Evolutionary conservation across 768 basidiomycete genomes (phyloP).

Genomic region (Lactarius indigo): DNA sequence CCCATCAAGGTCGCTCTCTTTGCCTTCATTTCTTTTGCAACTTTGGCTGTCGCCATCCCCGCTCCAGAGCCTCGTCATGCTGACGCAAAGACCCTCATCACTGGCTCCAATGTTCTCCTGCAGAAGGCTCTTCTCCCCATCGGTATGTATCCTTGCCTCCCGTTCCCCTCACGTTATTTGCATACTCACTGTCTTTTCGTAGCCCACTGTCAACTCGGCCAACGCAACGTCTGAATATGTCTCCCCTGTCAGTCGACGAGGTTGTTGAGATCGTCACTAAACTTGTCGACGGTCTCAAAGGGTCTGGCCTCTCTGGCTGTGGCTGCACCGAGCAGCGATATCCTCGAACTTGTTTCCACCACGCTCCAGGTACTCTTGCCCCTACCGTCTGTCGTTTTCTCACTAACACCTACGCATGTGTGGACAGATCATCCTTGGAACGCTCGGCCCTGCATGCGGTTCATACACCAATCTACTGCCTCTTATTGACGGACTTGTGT

Average conservation of each 20-base stretch:
- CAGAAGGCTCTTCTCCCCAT: neutral
- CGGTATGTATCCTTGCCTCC: neutral
- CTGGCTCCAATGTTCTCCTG: neutral
- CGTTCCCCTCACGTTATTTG: neutral
- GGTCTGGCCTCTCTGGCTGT: neutral
- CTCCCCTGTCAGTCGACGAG: neutral
- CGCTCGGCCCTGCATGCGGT: neutral
- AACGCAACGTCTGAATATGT: conserved; percentile 1
- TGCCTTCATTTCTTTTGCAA: conserved; percentile 2
- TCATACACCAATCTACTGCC: neutral
- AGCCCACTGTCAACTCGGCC: neutral
- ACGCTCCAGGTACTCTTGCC: neutral
- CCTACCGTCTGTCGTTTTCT: neutral
- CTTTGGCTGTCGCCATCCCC: conserved; percentile 9
- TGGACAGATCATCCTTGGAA: conserved; percentile 5
- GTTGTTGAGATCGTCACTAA: neutral
- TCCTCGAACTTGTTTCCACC: neutral
- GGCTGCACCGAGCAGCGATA: conserved; percentile 1
- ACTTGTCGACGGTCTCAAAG: neutral
- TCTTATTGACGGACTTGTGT: conserved; percentile 9
- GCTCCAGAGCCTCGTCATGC: neutral
- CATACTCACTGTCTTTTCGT: neutral
- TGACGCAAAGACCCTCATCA: neutral
- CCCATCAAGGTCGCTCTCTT: conserved; percentile 12
- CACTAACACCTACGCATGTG: neutral